Evolutionary conservation across 2,329 filamentous ascomycete species (phyloP).

Genomic region (Biscogniauxia sp.): DNA sequence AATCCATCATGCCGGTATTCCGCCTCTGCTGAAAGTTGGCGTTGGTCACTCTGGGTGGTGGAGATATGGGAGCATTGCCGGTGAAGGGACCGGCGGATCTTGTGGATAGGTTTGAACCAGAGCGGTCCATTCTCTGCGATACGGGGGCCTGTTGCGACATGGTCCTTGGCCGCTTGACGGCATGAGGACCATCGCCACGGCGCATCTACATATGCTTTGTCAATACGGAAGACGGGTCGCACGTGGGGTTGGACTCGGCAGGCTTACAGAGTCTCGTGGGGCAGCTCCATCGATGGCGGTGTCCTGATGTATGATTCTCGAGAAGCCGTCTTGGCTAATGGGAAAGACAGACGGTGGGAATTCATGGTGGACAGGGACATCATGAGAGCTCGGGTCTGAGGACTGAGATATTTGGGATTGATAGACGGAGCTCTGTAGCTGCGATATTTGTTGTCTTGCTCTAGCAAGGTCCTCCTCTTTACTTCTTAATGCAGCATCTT

Average conservation of each 20-base stretch:
- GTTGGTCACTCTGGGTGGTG: conserved; percentile 30
- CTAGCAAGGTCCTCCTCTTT: conserved; percentile 26
- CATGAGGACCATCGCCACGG: conserved; percentile 24
- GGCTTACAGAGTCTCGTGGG: conserved; percentile 29
- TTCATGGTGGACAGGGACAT: conserved; percentile 25
- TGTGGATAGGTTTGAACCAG: conserved; percentile 41
- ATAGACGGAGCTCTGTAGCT: conserved; percentile 26
- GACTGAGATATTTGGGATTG: conserved; percentile 24
- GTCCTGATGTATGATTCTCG: conserved; percentile 31
- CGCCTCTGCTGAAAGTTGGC: conserved; percentile 14
- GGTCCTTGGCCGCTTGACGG: conserved; percentile 34
- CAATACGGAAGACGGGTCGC: conserved; percentile 17
- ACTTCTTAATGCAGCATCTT: conserved; percentile 20
- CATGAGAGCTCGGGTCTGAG: conserved; percentile 21
- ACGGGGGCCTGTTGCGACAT: conserved; percentile 34
- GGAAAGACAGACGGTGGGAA: conserved; percentile 28
- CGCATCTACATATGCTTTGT: conserved; percentile 25
- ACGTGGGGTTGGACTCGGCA: conserved; percentile 11
- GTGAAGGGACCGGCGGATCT: conserved; percentile 39
- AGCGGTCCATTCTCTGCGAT: conserved; percentile 44
- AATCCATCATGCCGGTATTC: conserved; percentile 29
- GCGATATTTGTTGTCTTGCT: conserved; percentile 24
- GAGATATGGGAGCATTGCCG: conserved; percentile 35
- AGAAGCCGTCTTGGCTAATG: conserved; percentile 26
- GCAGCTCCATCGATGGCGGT: conserved; percentile 23